Evolutionary conservation across 2,329 filamentous ascomycete species (phyloP).

Genomic region (Phoma sp.): DNA sequence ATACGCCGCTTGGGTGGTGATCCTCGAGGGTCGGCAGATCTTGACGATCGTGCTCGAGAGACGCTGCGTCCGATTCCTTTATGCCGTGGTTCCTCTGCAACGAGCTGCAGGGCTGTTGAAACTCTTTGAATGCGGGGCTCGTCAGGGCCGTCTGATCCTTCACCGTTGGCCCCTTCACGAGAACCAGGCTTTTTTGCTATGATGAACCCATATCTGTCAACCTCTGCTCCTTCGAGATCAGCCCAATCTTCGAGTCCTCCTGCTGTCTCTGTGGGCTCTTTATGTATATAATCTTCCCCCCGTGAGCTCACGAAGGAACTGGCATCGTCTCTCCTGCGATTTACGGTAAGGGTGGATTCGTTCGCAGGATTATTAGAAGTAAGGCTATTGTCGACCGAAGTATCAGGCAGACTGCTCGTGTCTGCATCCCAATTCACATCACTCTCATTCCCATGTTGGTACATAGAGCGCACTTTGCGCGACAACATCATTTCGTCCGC

Average conservation of each 20-base stretch:
- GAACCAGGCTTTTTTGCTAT: constrained; percentile 50
- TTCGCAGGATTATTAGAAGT: constrained; percentile 30
- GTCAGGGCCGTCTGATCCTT: constrained; percentile 38
- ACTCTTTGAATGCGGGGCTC: constrained; percentile 60
- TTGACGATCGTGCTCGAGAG: constrained; percentile 54
- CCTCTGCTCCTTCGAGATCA: constrained; percentile 63
- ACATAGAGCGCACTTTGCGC: constrained; percentile 68
- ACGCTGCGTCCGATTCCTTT: constrained; percentile 58
- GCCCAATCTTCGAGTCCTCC: constrained; percentile 71
- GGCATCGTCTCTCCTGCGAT: constrained; percentile 30
- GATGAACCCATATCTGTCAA: constrained; percentile 72
- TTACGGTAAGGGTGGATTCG: constrained; percentile 36
- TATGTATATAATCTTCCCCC: constrained; percentile 46
- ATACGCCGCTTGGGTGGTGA: constrained; percentile 48
- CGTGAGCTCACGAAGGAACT: constrained; percentile 39
- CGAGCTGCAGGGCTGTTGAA: constrained; percentile 63
- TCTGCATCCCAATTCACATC: constrained; percentile 53
- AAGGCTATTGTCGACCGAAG: constrained; percentile 32
- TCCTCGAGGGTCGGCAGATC: constrained; percentile 45
- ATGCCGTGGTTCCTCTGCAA: constrained; percentile 61
- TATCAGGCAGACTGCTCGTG: constrained; percentile 22
- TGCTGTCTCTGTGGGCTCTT: constrained; percentile 63
- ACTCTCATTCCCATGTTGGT: constrained; percentile 65
- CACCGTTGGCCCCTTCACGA: constrained; percentile 32
- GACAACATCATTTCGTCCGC: constrained; percentile 68